Base-by-base conservation (phyloP, 805 yeast genomes). In the Candida xyloterini region DNA sequence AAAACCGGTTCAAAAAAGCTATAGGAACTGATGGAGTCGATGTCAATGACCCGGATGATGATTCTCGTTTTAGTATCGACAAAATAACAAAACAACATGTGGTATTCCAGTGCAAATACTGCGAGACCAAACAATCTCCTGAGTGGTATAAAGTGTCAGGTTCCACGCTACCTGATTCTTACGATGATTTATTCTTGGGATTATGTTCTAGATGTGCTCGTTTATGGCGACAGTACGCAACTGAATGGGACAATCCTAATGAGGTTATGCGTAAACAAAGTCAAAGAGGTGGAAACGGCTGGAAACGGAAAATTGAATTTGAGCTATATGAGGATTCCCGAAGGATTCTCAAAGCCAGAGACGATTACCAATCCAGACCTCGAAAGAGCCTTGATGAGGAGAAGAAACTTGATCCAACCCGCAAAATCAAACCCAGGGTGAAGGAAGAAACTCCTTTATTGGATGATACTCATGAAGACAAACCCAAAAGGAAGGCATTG, bases 181-280 rank as follows among this genome's bases (percentile, higher is more conserved):
- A 55, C 1, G 50, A 55, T 8, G 55, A 64, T 5, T 52, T 65
- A 1, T 63, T 78, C 2, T 61, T 68, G 11, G 96, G 89, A 0
- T 65, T 91, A 10, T 91, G 99, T 59, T 63, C 73, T 21, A 69
- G 98, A 38, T 91, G 99, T 66, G 96, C 96, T 0, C 72, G 84
- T 42, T 56, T 93, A 21, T 91, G 98, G 98, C 73, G 96, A 59
- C 67, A 95, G 27, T 91, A 91, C 60, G 96, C 89, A 0, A 80
- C 86, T 0, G 70, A 68, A 8, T 93, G 98, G 98, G 87, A 81
- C 48, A 79, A 78, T 24, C 96, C 96, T 0, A 50, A 63, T 16
- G 88, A 81, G 38, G 79, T 86, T 0, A 61, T 78, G 30, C 76
- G 70, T 56, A 77, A 74, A 43, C 60, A 55, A 27, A 58, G 51